These are phyloP conservation scores for Apocynum venetum DNA, from an alignment of 257 asterid genomes.

Conservation along the genomic window DNA sequence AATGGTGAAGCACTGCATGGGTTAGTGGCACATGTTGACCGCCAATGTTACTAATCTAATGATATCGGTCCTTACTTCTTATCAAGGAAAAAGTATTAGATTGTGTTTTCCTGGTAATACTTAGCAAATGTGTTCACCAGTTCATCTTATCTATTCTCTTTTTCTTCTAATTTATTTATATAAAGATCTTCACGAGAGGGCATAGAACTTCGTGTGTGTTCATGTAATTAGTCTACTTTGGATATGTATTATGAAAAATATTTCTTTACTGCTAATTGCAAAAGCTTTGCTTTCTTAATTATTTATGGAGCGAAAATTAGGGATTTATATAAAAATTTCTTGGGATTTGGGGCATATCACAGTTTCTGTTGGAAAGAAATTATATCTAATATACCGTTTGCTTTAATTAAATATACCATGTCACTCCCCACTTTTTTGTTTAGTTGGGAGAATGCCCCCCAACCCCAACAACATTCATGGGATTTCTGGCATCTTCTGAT, in stretches of 20 bases:
- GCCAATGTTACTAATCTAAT: background rate
- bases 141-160: background rate
- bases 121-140: background rate
- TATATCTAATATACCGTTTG: background rate
- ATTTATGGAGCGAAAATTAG: background rate
- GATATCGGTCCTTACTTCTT: background rate
- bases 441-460: background rate
- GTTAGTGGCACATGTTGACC: background rate
- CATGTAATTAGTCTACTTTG: background rate
- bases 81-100: background rate
- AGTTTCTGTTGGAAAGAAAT: background rate
- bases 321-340: background rate
- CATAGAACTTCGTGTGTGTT: background rate
- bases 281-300: background rate
- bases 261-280: background rate
- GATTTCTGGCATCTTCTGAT: background rate
- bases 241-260: background rate
- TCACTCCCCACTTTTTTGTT: background rate
- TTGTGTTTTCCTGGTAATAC: background rate
- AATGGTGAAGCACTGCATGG: background rate
- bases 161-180: background rate
- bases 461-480: background rate
- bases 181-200: background rate
- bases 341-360: background rate
- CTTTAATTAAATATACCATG: background rate